Conservation (phyloP, 1,284 basidiomycete genomes). For the Ustilago nuda region DNA sequence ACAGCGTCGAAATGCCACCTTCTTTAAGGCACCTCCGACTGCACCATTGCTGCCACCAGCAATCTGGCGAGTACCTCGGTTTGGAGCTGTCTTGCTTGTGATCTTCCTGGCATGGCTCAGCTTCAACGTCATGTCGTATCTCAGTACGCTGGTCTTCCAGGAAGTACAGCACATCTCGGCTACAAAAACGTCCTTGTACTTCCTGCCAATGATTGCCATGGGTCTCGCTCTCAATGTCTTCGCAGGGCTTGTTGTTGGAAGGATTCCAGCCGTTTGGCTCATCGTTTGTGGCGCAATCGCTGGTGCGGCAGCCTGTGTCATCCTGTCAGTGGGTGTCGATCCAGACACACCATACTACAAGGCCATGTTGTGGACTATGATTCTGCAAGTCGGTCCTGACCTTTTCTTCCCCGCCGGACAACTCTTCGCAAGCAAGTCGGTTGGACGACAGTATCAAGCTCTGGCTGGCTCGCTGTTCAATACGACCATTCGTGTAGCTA, state of each 20-base stretch:
- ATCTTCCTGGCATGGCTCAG: conserved; percentile 79
- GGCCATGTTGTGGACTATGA: conserved; percentile 81
- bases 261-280: conserved; percentile 61
- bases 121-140: conserved; percentile 71
- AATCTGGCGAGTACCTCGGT: conserved; percentile 55
- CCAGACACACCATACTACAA: conserved; percentile 79
- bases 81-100: conserved; percentile 75
- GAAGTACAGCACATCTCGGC: conserved; percentile 71
- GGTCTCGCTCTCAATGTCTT: conserved; percentile 66
- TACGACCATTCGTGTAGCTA: conserved; percentile 59
- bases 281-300: conserved; percentile 69
- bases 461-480: conserved; percentile 64
- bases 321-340: conserved; percentile 78
- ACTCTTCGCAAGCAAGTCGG: conserved; percentile 52
- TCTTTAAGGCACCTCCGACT: conserved; percentile 34
- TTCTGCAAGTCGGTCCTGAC: conserved; percentile 70
- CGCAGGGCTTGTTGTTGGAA: conserved; percentile 53
- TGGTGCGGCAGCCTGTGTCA: conserved; percentile 75
- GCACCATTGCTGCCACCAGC: conserved; percentile 59
- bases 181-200: conserved; percentile 79
- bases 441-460: conserved; percentile 52
- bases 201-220: conserved; percentile 77
- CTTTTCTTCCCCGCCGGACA: conserved; percentile 54
- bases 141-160: conserved; percentile 53
- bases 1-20: conserved; percentile 72